Percentiles rank a stretch among this genome's conserved stretches.
These are phyloP conservation scores for Globisporangium emineosum DNA, from an alignment of 352 stramenopile species.

Conservation along the genomic window DNA sequence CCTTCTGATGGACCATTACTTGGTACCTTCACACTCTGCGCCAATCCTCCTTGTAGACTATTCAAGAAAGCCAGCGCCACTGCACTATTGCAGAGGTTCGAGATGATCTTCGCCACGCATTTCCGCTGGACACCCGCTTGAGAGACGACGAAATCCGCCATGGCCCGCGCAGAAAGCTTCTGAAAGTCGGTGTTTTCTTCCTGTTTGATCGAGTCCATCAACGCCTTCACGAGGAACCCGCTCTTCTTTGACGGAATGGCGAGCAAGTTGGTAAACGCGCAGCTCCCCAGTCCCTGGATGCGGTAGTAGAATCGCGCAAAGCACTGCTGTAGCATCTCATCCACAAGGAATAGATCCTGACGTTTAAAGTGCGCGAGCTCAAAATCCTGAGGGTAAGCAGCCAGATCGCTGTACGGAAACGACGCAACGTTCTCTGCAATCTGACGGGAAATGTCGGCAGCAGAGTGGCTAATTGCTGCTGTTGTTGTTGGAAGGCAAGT, in stretches of 20 bases:
- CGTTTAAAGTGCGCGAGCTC: conserved; percentile 74
- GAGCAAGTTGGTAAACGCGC: conserved; percentile 51
- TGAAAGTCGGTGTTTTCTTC: conserved; percentile 49
- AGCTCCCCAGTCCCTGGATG: conserved; percentile 62
- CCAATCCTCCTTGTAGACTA: conserved; percentile 8
- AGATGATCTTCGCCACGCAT: conserved; percentile 75
- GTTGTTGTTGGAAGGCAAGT: background rate
- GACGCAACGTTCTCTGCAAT: conserved; percentile 57
- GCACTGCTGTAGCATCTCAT: conserved; percentile 61
- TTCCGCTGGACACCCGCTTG: conserved; percentile 57
- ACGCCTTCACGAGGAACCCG: conserved; percentile 71
- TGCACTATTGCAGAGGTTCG: conserved; percentile 73
- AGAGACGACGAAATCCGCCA: conserved; percentile 56
- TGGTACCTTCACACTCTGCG: conserved; percentile 4
- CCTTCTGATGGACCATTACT: background rate
- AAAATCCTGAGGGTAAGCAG: conserved; percentile 32
- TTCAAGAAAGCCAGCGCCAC: conserved; percentile 28
- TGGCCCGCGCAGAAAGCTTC: conserved; percentile 36
- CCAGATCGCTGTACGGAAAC: conserved; percentile 50
- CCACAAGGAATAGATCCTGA: conserved; percentile 78
- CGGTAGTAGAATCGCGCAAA: conserved; percentile 49
- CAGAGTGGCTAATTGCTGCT: conserved; percentile 20
- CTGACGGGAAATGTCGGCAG: conserved; percentile 47
- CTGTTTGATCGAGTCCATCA: conserved; percentile 80
- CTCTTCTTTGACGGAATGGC: conserved; percentile 61